Conservation (phyloP, 768 basidiomycete species). For the Boletus vermiculosoides region DNA sequence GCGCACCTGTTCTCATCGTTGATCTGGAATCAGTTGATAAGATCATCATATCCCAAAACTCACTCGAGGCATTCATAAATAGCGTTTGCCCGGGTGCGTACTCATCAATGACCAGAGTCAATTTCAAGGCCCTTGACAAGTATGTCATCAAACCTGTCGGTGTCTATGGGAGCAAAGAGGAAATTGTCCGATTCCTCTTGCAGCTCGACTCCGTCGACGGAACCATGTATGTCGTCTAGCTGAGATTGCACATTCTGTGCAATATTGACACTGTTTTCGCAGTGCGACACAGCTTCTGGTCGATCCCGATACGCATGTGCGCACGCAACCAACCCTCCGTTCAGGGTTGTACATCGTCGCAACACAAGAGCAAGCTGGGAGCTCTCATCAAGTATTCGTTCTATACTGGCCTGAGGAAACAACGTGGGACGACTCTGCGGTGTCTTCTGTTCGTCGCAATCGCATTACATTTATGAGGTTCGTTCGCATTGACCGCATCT, state of each 20-base stretch:
- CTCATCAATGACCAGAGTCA: slow-evolving; percentile 50
- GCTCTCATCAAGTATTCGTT: not conserved
- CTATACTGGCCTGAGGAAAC: not conserved
- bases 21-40: slow-evolving; percentile 51
- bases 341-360: not conserved
- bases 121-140: slow-evolving; percentile 53
- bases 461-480: not conserved
- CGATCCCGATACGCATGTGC: not conserved
- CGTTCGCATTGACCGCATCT: not conserved
- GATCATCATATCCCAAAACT: slow-evolving; percentile 55
- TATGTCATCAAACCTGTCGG: slow-evolving; percentile 37
- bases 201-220: not conserved
- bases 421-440: not conserved
- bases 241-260: not conserved
- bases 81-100: slow-evolving; percentile 51
- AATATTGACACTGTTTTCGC: not conserved
- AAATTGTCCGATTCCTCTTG: not conserved
- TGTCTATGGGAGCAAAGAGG: not conserved
- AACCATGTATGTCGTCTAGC: not conserved
- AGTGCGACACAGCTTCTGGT: not conserved
- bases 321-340: not conserved
- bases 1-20: not conserved
- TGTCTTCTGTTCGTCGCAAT: not conserved
- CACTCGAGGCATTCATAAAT: slow-evolving; percentile 49
- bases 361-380: not conserved